Conservation (phyloP, 371 early-diverging fungal genomes). For the Phascolomyces articulosus region DNA sequence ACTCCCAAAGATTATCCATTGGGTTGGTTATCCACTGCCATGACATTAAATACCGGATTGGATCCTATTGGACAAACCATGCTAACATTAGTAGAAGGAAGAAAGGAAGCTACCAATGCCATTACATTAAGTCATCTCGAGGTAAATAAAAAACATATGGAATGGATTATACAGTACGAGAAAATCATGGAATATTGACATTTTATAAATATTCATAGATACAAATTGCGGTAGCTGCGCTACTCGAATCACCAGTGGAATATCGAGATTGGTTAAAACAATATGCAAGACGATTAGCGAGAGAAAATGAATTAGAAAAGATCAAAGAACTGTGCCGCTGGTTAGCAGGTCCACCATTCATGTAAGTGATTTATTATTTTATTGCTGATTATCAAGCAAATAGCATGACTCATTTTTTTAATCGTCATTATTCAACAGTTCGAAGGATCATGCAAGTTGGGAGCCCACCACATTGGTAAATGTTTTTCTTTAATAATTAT, state of each 20-base stretch:
- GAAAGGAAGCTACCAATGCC: constrained; percentile 20
- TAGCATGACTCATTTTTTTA: not conserved
- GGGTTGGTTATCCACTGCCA: constrained; percentile 36
- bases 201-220: constrained; percentile 37
- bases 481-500: no score
- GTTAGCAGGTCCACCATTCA: constrained; percentile 63
- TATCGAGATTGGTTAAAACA: constrained; percentile 66
- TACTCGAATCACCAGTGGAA: constrained; percentile 64
- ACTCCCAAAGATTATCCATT: constrained; percentile 28
- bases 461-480: constrained; percentile 32
- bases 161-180: not conserved
- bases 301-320: constrained; percentile 64
- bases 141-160: no score
- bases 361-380: constrained; percentile 33
- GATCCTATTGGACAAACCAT: constrained; percentile 34
- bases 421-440: constrained; percentile 7
- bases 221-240: constrained; percentile 62
- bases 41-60: constrained; percentile 12
- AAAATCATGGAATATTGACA: not conserved
- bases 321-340: constrained; percentile 76
- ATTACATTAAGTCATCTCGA: constrained; percentile 43
- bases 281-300: constrained; percentile 73
- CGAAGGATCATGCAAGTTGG: constrained; percentile 25
- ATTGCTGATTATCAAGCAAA: no score
- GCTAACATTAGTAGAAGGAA: constrained; percentile 21